These are phyloP conservation scores for Fusarium secorum DNA, from an alignment of 2,329 filamentous ascomycete species.

Conservation along the genomic window DNA sequence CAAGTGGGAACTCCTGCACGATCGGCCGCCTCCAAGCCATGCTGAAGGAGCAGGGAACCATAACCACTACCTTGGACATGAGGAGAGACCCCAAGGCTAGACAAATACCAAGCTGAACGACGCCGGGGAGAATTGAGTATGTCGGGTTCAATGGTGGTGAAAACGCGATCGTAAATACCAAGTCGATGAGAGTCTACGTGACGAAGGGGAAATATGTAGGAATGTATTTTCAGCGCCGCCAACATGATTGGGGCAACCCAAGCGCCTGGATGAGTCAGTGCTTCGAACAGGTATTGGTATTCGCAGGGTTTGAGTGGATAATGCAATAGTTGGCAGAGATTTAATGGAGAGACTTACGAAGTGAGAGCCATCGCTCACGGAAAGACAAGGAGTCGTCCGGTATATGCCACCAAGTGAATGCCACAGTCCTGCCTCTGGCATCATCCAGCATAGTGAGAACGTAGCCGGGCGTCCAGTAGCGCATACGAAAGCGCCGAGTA, in stretches of 20 bases:
- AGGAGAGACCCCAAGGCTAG: conserved; percentile 46
- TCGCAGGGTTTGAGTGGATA: not conserved
- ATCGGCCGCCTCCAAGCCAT: conserved; percentile 44
- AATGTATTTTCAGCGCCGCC: conserved; percentile 36
- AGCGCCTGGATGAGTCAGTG: conserved; percentile 32
- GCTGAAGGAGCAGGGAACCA: conserved; percentile 43
- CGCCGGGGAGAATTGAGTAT: conserved; percentile 43
- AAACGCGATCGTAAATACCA: conserved; percentile 40
- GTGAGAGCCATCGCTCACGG: conserved; percentile 44
- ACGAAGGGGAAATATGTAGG: conserved; percentile 38
- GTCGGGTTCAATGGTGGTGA: conserved; percentile 37
- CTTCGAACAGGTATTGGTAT: not conserved
- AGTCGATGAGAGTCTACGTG: conserved; percentile 31
- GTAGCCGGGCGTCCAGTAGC: conserved; percentile 48
- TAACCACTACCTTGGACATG: conserved; percentile 44
- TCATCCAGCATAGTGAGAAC: conserved; percentile 42
- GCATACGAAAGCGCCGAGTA: conserved; percentile 41
- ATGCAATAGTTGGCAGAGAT: not conserved
- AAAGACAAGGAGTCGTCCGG: conserved; percentile 41
- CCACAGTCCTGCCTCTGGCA: conserved; percentile 34
- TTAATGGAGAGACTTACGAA: conserved; percentile 39
- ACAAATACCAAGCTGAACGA: conserved; percentile 48
- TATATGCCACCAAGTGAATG: conserved; percentile 48
- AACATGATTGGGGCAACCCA: conserved; percentile 45
- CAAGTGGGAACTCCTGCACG: conserved; percentile 43